Percentiles rank a stretch among this genome's conserved stretches.
Conservation (phyloP, 2,329 filamentous ascomycete species). For the Hypoxylon sp. region DNA sequence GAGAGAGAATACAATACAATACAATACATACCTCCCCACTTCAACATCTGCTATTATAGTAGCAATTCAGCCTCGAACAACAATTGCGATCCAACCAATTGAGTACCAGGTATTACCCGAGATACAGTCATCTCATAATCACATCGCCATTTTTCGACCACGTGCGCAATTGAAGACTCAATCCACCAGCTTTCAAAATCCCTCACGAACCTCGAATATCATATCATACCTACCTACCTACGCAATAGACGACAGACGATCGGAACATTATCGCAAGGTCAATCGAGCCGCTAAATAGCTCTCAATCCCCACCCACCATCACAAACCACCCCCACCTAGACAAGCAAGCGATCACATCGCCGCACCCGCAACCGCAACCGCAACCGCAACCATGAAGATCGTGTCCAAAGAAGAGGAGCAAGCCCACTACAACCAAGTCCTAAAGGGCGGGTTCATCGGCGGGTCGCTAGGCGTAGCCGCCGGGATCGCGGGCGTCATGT, state of each 20-base stretch:
- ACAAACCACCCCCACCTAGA: no score
- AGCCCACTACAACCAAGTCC: slow-evolving; percentile 81
- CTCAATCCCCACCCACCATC: no score
- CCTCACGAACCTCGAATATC: slow-evolving; percentile 6
- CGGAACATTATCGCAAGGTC: no score
- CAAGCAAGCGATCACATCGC: background rate
- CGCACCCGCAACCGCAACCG: background rate
- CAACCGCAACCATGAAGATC: slow-evolving; percentile 79
- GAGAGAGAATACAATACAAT: background rate
- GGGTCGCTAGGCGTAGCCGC: slow-evolving; percentile 71
- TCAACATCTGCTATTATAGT: background rate
- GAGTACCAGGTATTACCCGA: slow-evolving; percentile 5
- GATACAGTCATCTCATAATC: slow-evolving; percentile 5
- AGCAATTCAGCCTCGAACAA: slow-evolving; percentile 3
- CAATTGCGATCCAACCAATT: slow-evolving; percentile 13
- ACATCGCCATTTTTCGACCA: slow-evolving; percentile 11
- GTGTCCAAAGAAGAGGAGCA: slow-evolving; percentile 92
- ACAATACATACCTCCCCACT: background rate
- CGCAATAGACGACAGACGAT: no score
- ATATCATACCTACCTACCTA: background rate
- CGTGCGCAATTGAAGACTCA: slow-evolving; percentile 7
- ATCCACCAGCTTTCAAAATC: slow-evolving; percentile 8
- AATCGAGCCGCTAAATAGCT: no score
- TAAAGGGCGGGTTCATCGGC: slow-evolving; percentile 81
- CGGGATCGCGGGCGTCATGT: slow-evolving; percentile 73